Percentiles rank a stretch among this genome's conserved stretches.
phyloP scores from a whole-genome alignment of 768 basidiomycete species.

The Xanthoconium purpureum region DNA sequence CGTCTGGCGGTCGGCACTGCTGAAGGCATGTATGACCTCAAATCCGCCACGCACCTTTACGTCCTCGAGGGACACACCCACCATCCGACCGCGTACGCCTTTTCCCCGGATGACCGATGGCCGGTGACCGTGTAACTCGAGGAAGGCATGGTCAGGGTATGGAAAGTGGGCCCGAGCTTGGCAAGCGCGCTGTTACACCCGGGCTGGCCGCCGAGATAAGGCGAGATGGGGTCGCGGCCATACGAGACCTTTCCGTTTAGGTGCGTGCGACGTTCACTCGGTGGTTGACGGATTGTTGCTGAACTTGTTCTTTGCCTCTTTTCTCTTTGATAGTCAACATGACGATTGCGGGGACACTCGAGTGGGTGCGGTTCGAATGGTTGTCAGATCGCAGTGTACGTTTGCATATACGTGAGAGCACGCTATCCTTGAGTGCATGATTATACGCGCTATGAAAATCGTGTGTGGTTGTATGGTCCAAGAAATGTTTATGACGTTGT shows the following conservation, averaged over 20 bases:
- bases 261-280: constrained; percentile 39
- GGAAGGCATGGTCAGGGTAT: constrained; percentile 81
- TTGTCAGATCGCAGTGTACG: constrained; percentile 78
- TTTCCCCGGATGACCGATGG: constrained; percentile 92
- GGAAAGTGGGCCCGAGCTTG: constrained; percentile 94
- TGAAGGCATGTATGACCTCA: constrained; percentile 97
- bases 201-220: constrained; percentile 89
- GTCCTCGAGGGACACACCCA: constrained; percentile 91
- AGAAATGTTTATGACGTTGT: too few species aligned
- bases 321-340: constrained; percentile 41
- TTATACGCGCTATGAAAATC: not conserved
- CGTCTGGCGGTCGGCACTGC: constrained; percentile 89
- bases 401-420: constrained; percentile 76
- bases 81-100: constrained; percentile 78
- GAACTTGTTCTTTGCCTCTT: not conserved
- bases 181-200: constrained; percentile 80
- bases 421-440: constrained; percentile 70
- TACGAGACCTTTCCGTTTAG: constrained; percentile 88
- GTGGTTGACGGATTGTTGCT: not conserved
- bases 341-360: constrained; percentile 61
- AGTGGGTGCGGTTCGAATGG: constrained; percentile 83
- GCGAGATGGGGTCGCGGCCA: constrained; percentile 74
- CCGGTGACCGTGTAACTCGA: constrained; percentile 85
- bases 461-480: too few species aligned
- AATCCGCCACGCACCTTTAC: constrained; percentile 91